phyloP scores from a whole-genome alignment of 208 protist species.

The Trypanosoma vivax region DNA sequence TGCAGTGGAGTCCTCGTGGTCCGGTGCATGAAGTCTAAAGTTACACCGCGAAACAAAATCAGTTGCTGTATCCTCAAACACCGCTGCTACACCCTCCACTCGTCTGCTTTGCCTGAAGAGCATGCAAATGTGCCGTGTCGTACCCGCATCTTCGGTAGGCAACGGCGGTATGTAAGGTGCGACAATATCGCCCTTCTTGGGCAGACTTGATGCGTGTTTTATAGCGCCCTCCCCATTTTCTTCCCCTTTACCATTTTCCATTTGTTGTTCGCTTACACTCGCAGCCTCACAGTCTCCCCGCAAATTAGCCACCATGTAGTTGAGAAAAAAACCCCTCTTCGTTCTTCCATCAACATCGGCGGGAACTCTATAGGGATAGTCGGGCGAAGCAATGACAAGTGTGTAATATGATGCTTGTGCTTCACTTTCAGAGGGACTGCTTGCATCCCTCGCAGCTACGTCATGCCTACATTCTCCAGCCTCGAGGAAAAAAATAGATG shows the following conservation, averaged over 20 bases:
- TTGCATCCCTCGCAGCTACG: not conserved
- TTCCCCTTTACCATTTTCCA: not conserved
- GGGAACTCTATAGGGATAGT: conserved; percentile 81
- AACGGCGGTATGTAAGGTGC: conserved; percentile 78
- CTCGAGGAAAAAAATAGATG: conserved; percentile 72
- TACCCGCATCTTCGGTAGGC: conserved; percentile 86
- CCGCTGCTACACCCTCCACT: conserved; percentile 22
- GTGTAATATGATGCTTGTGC: conserved; percentile 42
- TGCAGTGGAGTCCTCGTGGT: conserved; percentile 10
- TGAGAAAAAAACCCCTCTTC: conserved; percentile 73
- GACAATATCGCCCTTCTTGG: conserved; percentile 60
- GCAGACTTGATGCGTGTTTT: conserved; percentile 6
- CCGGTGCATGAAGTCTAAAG: conserved; percentile 58
- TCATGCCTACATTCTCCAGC: conserved; percentile 2
- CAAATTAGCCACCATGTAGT: conserved; percentile 86
- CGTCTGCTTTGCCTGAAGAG: conserved; percentile 58
- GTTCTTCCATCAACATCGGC: conserved; percentile 26
- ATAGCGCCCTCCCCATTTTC: too few relatives aligned
- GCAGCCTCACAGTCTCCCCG: conserved; percentile 9
- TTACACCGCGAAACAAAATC: conserved; percentile 45
- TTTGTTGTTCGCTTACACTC: not conserved
- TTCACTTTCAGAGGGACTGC: not conserved
- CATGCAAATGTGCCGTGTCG: conserved; percentile 77
- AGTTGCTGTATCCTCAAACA: conserved; percentile 26
- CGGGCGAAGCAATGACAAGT: conserved; percentile 79